These are phyloP conservation scores for Yarrowia sp. DNA, from an alignment of 805 yeast genomes.

Conservation along the genomic window DNA sequence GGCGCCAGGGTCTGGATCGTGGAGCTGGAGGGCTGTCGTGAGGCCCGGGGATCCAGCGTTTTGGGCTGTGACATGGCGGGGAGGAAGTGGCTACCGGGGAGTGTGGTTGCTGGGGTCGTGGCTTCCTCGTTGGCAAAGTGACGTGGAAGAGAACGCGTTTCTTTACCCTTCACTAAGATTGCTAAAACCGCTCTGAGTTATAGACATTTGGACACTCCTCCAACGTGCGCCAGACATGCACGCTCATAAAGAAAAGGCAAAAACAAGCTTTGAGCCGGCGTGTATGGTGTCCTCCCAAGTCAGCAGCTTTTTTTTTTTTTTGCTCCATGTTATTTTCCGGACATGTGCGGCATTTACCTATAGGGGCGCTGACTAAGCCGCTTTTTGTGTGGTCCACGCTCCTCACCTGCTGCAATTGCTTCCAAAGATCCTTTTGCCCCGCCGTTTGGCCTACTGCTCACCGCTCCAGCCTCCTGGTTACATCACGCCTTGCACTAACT, in stretches of 20 bases:
- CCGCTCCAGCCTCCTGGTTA: background rate
- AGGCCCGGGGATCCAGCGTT: constrained; percentile 35
- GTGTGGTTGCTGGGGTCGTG: background rate
- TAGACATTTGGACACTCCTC: constrained; percentile 32
- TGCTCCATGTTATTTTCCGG: constrained; percentile 33
- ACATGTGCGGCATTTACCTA: constrained; percentile 21
- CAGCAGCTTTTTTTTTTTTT: constrained; percentile 24
- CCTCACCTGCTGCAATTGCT: background rate
- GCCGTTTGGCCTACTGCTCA: no score
- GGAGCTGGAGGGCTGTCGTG: constrained; percentile 9
- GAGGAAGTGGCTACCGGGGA: background rate
- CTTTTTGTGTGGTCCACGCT: no score
- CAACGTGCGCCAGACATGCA: constrained; percentile 21
- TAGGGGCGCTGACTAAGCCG: background rate
- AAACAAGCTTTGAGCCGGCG: constrained; percentile 9
- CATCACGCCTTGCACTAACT: constrained; percentile 22
- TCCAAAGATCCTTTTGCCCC: no score
- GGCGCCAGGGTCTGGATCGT: constrained; percentile 30
- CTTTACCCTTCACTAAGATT: constrained; percentile 35
- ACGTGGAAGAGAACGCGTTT: constrained; percentile 36
- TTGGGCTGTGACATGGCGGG: constrained; percentile 30
- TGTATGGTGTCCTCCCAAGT: constrained; percentile 33
- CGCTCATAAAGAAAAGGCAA: constrained; percentile 10
- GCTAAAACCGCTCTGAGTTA: constrained; percentile 34
- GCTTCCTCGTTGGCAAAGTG: constrained; percentile 5